phyloP scores from a whole-genome alignment of 352 stramenopile genomes.

The Phytophthora ramorum region DNA sequence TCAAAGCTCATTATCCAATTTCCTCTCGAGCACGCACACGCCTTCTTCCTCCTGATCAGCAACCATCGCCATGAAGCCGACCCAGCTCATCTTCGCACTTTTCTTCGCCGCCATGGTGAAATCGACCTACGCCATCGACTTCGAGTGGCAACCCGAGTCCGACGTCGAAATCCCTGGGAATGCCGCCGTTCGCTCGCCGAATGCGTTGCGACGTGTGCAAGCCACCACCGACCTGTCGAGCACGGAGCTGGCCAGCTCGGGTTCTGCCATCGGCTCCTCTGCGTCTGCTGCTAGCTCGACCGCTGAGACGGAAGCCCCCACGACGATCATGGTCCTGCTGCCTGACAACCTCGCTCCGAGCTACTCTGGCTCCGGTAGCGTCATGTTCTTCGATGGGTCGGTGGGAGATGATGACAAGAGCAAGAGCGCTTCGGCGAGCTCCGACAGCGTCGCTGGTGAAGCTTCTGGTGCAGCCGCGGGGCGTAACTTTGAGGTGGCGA shows the following conservation, averaged over 20 bases:
- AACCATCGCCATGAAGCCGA: slow-evolving; percentile 37
- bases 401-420: slow-evolving; percentile 26
- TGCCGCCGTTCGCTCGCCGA: slow-evolving; percentile 10
- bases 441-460: slow-evolving; percentile 21
- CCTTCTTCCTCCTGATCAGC: background rate
- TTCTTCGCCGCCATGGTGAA: slow-evolving; percentile 22
- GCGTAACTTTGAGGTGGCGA: slow-evolving; percentile 18
- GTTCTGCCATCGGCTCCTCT: slow-evolving; percentile 12
- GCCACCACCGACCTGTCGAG: slow-evolving; percentile 25
- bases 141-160: slow-evolving; percentile 32
- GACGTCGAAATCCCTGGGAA: slow-evolving; percentile 36
- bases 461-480: slow-evolving; percentile 17
- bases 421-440: slow-evolving; percentile 23
- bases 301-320: slow-evolving; percentile 39
- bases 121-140: slow-evolving; percentile 18
- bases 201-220: slow-evolving; percentile 37
- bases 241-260: slow-evolving; percentile 21
- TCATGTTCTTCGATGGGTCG: slow-evolving; percentile 48
- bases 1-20: slow-evolving; percentile 42
- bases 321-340: slow-evolving; percentile 68
- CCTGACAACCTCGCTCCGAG: slow-evolving; percentile 54
- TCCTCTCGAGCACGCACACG: slow-evolving; percentile 14
- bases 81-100: slow-evolving; percentile 33
- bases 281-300: slow-evolving; percentile 26
- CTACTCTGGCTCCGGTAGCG: slow-evolving; percentile 52